phyloP scores from a whole-genome alignment of 768 basidiomycete genomes.

The Postia placenta region DNA sequence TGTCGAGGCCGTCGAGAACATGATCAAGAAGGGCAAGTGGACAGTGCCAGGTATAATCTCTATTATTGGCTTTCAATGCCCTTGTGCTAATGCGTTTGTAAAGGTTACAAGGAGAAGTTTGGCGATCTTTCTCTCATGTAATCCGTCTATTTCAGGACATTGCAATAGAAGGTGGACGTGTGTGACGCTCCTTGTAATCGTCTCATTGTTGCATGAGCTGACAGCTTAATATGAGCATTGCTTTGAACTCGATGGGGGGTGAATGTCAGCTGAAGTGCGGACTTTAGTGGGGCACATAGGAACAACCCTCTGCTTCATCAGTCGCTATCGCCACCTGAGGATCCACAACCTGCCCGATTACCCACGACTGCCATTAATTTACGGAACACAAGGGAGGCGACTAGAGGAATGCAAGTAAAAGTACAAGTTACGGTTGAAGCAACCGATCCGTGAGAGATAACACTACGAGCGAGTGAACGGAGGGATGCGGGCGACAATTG shows the following conservation, averaged over 20 bases:
- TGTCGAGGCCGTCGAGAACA: conserved; percentile 83
- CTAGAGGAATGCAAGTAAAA: background rate
- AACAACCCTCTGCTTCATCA: too few species aligned
- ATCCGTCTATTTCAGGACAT: conserved; percentile 18
- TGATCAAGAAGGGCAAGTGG: conserved; percentile 98
- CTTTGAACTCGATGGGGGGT: background rate
- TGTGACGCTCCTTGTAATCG: too few species aligned
- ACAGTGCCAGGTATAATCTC: conserved; percentile 79
- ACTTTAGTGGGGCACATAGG: too few species aligned
- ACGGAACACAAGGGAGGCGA: too few species aligned
- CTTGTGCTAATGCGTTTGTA: conserved; percentile 4
- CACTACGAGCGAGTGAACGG: background rate
- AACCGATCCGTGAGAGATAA: background rate
- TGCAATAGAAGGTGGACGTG: conserved; percentile 11
- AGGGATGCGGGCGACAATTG: background rate
- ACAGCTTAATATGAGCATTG: background rate
- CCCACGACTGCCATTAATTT: too few species aligned
- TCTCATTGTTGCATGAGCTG: background rate
- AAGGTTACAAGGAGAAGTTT: conserved; percentile 94
- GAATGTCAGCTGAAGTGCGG: background rate
- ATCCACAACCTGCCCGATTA: too few species aligned
- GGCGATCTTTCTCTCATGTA: conserved; percentile 92
- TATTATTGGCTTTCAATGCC: background rate
- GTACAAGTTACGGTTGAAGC: background rate
- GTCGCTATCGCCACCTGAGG: too few species aligned